These are phyloP conservation scores for Candida smagusa DNA, from an alignment of 1,139 yeast genomes.

Conservation along the genomic window DNA sequence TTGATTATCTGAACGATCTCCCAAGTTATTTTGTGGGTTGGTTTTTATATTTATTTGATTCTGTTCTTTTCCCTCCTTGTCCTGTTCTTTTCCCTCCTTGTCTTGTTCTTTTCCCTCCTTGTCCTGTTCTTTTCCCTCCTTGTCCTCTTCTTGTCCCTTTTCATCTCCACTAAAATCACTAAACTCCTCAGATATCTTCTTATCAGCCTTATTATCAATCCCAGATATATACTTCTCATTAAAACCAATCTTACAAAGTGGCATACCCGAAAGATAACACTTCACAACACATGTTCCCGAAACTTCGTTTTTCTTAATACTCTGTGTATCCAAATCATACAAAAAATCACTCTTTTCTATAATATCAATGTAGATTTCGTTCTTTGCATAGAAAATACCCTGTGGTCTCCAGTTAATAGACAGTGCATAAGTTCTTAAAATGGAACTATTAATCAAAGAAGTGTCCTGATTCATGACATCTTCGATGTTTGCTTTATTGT, in stretches of 20 bases:
- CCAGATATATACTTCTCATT: slow-evolving; percentile 26
- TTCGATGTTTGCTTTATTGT: slow-evolving; percentile 37
- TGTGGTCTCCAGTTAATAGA: slow-evolving; percentile 48
- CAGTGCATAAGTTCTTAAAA: slow-evolving; percentile 44
- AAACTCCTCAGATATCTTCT: background rate
- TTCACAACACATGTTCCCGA: slow-evolving; percentile 36
- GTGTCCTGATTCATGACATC: slow-evolving; percentile 29
- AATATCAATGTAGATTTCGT: slow-evolving; percentile 45
- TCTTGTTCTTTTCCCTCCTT: slow-evolving; percentile 1
- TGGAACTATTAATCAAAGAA: slow-evolving; percentile 53
- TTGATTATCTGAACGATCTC: slow-evolving; percentile 15
- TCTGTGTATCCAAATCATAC: slow-evolving; percentile 31
- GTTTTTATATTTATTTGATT: background rate
- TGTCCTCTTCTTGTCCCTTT: background rate
- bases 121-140: background rate
- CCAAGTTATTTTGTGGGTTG: background rate
- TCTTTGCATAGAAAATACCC: slow-evolving; percentile 46
- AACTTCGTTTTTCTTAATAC: slow-evolving; percentile 34
- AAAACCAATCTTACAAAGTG: slow-evolving; percentile 41
- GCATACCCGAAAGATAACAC: slow-evolving; percentile 48
- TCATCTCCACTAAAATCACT: background rate
- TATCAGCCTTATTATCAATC: slow-evolving; percentile 8
- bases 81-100: slow-evolving; percentile 4
- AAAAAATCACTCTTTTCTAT: slow-evolving; percentile 40
- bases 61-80: background rate